These are phyloP conservation scores for Musa acuminata DNA, from an alignment of 176 grass and related monocot genomes.

Conservation along the genomic window DNA sequence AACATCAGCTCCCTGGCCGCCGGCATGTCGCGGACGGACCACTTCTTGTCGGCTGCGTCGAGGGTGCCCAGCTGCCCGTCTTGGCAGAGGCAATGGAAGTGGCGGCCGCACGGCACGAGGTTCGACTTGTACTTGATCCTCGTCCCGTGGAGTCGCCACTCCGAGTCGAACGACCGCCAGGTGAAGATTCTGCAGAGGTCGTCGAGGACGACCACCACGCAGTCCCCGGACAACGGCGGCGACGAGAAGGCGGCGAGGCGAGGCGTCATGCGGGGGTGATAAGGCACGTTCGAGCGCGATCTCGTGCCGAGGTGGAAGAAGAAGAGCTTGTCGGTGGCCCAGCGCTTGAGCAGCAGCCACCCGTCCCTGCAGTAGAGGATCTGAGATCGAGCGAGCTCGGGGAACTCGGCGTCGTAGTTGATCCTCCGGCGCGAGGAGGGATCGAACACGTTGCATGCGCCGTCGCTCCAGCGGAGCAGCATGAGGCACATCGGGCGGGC, in stretches of 20 bases:
- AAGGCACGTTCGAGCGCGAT: background rate
- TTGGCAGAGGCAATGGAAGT: background rate
- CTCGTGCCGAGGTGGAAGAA: background rate
- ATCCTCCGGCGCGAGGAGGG: background rate
- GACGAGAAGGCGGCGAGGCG: background rate
- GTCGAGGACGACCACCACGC: conserved; percentile 1
- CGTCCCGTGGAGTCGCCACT: background rate
- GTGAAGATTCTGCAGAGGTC: background rate
- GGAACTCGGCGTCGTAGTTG: background rate
- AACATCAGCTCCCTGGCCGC: background rate
- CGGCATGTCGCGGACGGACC: background rate
- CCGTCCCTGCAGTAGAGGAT: background rate
- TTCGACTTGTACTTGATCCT: background rate
- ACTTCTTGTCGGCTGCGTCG: background rate
- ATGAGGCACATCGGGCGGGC: background rate
- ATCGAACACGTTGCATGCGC: background rate
- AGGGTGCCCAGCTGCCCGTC: background rate
- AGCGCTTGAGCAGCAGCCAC: background rate
- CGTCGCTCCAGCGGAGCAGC: background rate
- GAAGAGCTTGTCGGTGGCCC: background rate
- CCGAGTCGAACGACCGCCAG: background rate
- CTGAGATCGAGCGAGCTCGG: background rate
- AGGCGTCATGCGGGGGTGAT: background rate
- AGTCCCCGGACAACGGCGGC: background rate
- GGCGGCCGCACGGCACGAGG: background rate